phyloP scores from a whole-genome alignment of 768 basidiomycete species.

The Glaciozyma antarctica region DNA sequence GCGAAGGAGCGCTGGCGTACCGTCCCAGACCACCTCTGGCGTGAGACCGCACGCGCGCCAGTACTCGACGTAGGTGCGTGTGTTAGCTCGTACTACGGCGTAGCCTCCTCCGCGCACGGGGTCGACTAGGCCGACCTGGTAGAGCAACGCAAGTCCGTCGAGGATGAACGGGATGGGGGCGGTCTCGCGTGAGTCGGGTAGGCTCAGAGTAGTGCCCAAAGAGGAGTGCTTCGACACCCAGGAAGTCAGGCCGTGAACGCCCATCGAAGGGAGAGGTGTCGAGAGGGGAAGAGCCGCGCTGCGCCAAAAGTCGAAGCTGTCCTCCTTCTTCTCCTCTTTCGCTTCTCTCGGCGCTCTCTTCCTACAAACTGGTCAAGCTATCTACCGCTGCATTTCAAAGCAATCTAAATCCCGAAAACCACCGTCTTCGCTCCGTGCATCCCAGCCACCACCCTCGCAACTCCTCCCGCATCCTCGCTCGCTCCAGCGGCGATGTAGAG shows the following conservation, averaged over 20 bases:
- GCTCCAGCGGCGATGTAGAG: slow-evolving; percentile 68
- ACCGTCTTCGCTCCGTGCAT: slow-evolving; percentile 56
- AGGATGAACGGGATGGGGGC: slow-evolving; percentile 4
- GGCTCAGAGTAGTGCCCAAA: neutral
- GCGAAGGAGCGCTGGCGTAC: neutral
- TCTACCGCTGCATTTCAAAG: too few relatives aligned
- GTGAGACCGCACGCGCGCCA: slow-evolving; percentile 19
- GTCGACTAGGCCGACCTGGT: slow-evolving; percentile 20
- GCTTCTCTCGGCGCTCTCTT: too few relatives aligned
- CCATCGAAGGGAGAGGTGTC: slow-evolving; percentile 5
- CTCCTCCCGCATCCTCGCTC: slow-evolving; percentile 47
- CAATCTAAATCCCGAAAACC: slow-evolving; percentile 51
- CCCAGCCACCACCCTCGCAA: slow-evolving; percentile 47
- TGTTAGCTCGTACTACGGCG: neutral
- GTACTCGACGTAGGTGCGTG: slow-evolving; percentile 10
- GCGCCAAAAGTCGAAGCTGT: too few relatives aligned
- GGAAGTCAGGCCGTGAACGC: slow-evolving; percentile 18
- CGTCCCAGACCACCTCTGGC: slow-evolving; percentile 29
- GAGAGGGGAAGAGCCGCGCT: too few relatives aligned
- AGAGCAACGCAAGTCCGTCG: slow-evolving; percentile 20
- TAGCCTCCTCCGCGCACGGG: slow-evolving; percentile 18
- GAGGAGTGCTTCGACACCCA: slow-evolving; percentile 13
- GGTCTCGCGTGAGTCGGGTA: neutral
- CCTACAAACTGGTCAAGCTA: too few relatives aligned
- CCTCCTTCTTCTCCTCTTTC: too few relatives aligned